Percentiles rank a stretch among this genome's conserved stretches.
These are phyloP conservation scores for Paecilomyces variotii DNA, from an alignment of 2,329 filamentous ascomycete genomes.

Conservation along the genomic window DNA sequence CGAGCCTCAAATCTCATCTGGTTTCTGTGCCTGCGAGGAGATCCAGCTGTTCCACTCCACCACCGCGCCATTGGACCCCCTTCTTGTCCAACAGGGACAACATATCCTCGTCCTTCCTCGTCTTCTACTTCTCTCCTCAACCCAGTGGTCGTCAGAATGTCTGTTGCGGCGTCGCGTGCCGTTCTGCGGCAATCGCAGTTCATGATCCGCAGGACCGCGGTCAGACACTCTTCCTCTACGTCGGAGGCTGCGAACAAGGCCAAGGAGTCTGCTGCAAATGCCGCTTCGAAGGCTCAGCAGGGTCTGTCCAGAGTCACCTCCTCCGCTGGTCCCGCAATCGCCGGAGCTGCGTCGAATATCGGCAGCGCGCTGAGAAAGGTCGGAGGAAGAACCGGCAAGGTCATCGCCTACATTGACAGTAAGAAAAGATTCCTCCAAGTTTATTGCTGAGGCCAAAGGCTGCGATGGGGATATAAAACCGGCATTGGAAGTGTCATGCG, in stretches of 20 bases:
- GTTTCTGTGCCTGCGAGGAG: constrained; percentile 27
- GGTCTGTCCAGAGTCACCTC: constrained; percentile 75
- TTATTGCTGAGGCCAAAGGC: constrained; percentile 10
- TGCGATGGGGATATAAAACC: neutral
- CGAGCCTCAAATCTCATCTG: constrained; percentile 29
- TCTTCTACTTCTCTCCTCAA: constrained; percentile 13
- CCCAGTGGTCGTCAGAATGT: constrained; percentile 31
- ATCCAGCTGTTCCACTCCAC: constrained; percentile 18
- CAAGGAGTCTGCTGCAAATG: constrained; percentile 34
- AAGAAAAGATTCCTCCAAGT: constrained; percentile 33
- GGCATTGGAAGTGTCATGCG: neutral
- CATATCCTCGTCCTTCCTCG: constrained; percentile 17
- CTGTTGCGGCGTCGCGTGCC: constrained; percentile 35
- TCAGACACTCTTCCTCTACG: constrained; percentile 41
- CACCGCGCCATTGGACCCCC: constrained; percentile 32
- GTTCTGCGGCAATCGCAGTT: constrained; percentile 41
- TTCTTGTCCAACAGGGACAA: constrained; percentile 22
- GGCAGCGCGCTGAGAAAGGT: constrained; percentile 62
- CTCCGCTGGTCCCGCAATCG: constrained; percentile 69
- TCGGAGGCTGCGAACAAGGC: constrained; percentile 39
- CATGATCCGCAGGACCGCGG: constrained; percentile 37
- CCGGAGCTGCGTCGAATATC: constrained; percentile 61
- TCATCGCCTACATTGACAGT: constrained; percentile 81
- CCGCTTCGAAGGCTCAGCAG: constrained; percentile 61
- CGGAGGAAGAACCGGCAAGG: constrained; percentile 72